Base-by-base conservation (phyloP, 768 basidiomycete genomes). In the Lentinula raphanica region DNA sequence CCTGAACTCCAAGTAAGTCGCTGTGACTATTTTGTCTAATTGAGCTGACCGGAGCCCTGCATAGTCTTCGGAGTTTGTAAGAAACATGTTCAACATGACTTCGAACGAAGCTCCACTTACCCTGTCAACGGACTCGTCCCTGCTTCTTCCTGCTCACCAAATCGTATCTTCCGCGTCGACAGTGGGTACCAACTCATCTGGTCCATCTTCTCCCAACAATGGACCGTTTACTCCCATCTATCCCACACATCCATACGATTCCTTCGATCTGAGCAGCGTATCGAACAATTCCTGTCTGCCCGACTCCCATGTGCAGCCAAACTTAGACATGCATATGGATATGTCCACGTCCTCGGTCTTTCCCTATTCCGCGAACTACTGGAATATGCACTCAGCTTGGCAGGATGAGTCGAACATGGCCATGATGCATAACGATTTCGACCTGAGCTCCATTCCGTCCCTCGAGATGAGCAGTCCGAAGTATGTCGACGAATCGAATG, bases 391-490 rank as follows among this genome's bases (percentile, higher is more conserved):
- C 42, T 59, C 66, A 1, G 59, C 72, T 6, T 77, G 76, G 77
- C 63, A 63, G 27, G 64, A 60, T 15, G 55, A 44, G 54, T 68
- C 64, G 42, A 65, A 67, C 59, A 76, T 64, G 23, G 61, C 62
- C 68, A 71, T 88, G 45, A 72, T 72, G 38, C 78, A 76, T 56
- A 84, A 86, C 67, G 87, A 88, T 70, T 89, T 88, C 66, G 86
- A 88, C 65, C 69, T 89, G 61, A 71, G 65, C 62, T 72, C 83
- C 23, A 89, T 89, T 61, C 86, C 85, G 2, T 80, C 86, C 0
- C 78, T 87, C 67, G 79, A 86, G 60, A 73, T 87, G 54, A 82
- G 82, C 15, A 66, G 81, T 59, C 74, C 80, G 49, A 82, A 81
- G 63, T 74, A 69, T 56, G 62, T 64, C 38, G 72, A 74, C 19